phyloP scores from a whole-genome alignment of 2,329 filamentous ascomycete genomes.

The Oidium heveae region DNA sequence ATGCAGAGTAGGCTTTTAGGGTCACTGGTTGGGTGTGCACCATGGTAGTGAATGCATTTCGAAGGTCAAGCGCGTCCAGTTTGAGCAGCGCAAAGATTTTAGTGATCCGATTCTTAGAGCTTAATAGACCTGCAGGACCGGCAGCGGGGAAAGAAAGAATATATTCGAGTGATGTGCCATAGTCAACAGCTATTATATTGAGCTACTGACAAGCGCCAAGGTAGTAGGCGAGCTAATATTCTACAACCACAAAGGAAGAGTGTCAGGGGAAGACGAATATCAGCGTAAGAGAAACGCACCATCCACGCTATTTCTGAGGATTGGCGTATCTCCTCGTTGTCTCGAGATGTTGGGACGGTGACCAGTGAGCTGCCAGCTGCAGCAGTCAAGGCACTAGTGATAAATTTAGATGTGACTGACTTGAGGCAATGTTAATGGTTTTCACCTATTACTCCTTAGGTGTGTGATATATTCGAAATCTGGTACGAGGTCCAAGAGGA shows the following conservation, averaged over 20 bases:
- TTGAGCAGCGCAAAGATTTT: background rate
- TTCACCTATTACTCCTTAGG: background rate
- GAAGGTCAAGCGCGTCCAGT: background rate
- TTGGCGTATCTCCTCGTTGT: background rate
- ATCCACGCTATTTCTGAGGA: background rate
- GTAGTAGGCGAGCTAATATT: background rate
- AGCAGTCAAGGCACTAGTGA: background rate
- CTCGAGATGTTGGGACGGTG: background rate
- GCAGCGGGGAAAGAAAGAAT: background rate
- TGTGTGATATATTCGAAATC: background rate
- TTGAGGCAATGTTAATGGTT: background rate
- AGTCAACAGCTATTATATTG: background rate
- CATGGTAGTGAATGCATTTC: background rate
- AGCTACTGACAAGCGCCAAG: too few relatives aligned
- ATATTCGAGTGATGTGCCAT: background rate
- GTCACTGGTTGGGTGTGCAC: background rate
- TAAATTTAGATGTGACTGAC: background rate
- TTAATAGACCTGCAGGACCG: background rate
- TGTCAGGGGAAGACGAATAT: background rate
- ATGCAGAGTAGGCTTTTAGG: background rate
- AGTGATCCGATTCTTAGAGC: background rate
- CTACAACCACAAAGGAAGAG: background rate
- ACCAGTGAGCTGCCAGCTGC: background rate
- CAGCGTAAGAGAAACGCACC: background rate
- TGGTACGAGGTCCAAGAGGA: background rate